These are phyloP conservation scores for Chlorella sp. DNA, from an alignment of 139 green algal species.

Conservation along the genomic window DNA sequence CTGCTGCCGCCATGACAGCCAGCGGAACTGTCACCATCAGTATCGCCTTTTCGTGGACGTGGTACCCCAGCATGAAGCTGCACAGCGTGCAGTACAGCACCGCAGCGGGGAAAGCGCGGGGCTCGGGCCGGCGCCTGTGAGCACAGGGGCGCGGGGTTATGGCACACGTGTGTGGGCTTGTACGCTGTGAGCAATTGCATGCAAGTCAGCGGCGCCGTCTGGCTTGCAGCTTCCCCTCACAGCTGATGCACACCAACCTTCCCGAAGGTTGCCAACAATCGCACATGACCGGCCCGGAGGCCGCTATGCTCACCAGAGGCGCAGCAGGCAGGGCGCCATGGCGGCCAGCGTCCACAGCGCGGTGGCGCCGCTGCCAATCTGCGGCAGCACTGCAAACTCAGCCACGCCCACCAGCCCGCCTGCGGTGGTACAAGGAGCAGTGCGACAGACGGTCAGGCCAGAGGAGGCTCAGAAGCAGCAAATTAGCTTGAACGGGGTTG, in stretches of 20 bases:
- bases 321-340: slow-evolving; percentile 73
- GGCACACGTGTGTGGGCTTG: neutral
- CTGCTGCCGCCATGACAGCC: slow-evolving; percentile 31
- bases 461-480: neutral
- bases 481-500: too few species aligned
- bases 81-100: slow-evolving; percentile 73
- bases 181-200: neutral
- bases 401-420: slow-evolving; percentile 80
- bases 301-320: slow-evolving; percentile 57
- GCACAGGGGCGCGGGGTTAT: neutral
- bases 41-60: slow-evolving; percentile 98
- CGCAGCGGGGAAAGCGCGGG: slow-evolving; percentile 36
- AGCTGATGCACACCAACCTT: too few species aligned
- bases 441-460: neutral
- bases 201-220: too few species aligned
- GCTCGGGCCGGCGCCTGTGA: slow-evolving; percentile 41
- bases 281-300: too few species aligned
- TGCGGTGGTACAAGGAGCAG: neutral
- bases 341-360: slow-evolving; percentile 63
- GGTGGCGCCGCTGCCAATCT: slow-evolving; percentile 60
- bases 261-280: too few species aligned
- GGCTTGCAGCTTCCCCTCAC: too few species aligned
- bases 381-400: slow-evolving; percentile 82
- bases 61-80: slow-evolving; percentile 92
- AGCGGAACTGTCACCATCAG: slow-evolving; percentile 78